phyloP scores from a whole-genome alignment of 257 asterid species.

The Fraxinus anomala region DNA sequence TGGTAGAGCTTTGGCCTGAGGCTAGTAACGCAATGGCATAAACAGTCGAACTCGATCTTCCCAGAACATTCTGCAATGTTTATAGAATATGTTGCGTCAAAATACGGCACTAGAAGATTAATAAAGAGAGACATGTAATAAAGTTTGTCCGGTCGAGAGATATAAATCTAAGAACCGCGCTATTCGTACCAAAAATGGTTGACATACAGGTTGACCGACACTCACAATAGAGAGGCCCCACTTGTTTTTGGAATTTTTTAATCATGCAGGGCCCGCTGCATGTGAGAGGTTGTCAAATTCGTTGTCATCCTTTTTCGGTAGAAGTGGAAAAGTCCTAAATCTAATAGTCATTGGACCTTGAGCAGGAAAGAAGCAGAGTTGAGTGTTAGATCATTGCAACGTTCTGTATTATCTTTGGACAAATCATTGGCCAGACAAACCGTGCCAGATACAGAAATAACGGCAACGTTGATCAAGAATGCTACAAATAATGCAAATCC shows the following conservation, averaged over 20 bases:
- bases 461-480: constrained; percentile 69
- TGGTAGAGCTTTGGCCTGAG: constrained; percentile 93
- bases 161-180: not conserved
- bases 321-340: not conserved
- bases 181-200: no score
- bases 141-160: not conserved
- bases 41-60: constrained; percentile 71
- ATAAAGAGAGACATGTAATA: not conserved
- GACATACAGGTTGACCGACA: no score
- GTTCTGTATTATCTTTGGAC: constrained; percentile 34
- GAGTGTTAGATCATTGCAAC: constrained; percentile 68
- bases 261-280: no score
- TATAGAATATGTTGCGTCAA: no score
- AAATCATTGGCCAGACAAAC: constrained; percentile 58
- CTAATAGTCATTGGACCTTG: constrained; percentile 44
- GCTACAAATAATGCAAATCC: constrained; percentile 81
- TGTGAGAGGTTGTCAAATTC: no score
- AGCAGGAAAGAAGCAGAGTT: constrained; percentile 89
- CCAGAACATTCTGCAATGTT: constrained; percentile 68
- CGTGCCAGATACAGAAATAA: constrained; percentile 74
- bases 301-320: no score
- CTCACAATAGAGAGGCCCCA: no score
- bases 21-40: constrained; percentile 89
- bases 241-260: no score
- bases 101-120: not conserved